These are phyloP conservation scores for Pseudogymnoascus sp. DNA, from an alignment of 2,329 filamentous ascomycete species.

Conservation along the genomic window DNA sequence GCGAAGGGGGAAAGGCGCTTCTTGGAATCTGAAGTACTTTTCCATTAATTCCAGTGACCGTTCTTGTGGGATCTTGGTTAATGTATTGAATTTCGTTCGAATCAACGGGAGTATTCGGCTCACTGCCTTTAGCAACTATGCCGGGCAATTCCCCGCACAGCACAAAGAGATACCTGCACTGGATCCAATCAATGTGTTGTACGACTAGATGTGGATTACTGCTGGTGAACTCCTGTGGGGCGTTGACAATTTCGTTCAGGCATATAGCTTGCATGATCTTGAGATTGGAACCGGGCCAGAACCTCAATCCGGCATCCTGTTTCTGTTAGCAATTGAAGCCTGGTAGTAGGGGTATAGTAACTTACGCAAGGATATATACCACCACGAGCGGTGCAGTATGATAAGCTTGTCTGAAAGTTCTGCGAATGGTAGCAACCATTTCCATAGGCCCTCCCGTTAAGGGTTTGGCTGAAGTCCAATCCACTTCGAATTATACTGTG, in stretches of 20 bases:
- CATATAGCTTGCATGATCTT: constrained; percentile 55
- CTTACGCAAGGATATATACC: not conserved
- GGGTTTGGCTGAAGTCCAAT: constrained; percentile 58
- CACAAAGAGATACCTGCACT: constrained; percentile 80
- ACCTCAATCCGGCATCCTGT: not conserved
- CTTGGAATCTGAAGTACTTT: constrained; percentile 2
- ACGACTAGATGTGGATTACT: constrained; percentile 62
- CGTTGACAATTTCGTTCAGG: constrained; percentile 80
- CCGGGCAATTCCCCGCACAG: not conserved
- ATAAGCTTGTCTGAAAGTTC: constrained; percentile 46
- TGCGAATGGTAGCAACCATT: constrained; percentile 76
- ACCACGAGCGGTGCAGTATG: constrained; percentile 15
- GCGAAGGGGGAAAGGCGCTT: constrained; percentile 19
- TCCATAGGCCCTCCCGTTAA: constrained; percentile 64
- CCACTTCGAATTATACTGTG: constrained; percentile 82
- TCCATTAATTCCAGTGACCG: constrained; percentile 21
- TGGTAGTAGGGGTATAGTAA: not conserved
- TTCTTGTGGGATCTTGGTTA: constrained; percentile 17
- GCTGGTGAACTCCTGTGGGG: constrained; percentile 52
- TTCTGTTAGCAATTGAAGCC: constrained; percentile 13
- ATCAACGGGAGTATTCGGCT: not conserved
- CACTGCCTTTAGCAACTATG: not conserved
- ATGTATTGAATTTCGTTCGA: constrained; percentile 3
- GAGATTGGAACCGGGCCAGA: constrained; percentile 63
- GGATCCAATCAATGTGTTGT: constrained; percentile 73